Conservation (phyloP, 305 asterid species). For the Salvia sclarea region DNA sequence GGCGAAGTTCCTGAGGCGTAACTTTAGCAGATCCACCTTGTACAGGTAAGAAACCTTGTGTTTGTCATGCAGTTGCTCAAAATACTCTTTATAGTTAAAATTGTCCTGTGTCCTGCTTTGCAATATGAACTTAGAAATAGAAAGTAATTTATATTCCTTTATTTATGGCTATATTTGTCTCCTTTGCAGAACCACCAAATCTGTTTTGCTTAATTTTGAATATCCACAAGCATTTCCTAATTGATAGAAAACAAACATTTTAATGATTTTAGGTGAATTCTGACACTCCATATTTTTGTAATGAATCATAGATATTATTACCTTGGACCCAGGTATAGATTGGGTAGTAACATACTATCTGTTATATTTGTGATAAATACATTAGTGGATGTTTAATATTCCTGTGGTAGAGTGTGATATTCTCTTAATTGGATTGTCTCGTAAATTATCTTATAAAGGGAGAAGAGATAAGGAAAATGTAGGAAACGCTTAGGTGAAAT, state of each 20-base stretch:
- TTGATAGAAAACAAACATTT: not conserved
- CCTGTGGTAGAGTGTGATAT: too few relatives aligned
- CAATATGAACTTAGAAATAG: conserved; percentile 8
- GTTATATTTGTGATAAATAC: not conserved
- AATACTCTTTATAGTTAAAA: conserved; percentile 9
- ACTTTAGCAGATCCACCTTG: conserved; percentile 78
- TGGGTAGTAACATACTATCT: not conserved
- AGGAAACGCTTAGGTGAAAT: conserved; percentile 17
- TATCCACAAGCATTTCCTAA: conserved; percentile 7
- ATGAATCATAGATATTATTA: not conserved
- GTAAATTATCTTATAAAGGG: conserved; percentile 2
- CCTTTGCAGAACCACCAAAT: conserved; percentile 1
- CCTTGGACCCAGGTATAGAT: not conserved
- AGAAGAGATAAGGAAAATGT: not conserved
- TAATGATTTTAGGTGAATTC: not conserved
- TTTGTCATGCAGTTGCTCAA: conserved; percentile 19
- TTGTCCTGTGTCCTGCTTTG: not conserved
- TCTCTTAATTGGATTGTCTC: not conserved
- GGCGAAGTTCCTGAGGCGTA: conserved; percentile 80
- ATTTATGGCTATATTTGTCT: not conserved
- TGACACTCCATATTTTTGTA: not conserved
- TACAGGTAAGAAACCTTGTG: conserved; percentile 58
- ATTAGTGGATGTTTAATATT: not conserved
- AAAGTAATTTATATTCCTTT: not conserved
- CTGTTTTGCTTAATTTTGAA: conserved; percentile 6